Conservation (phyloP, 306 rosid genomes). For the Rosa rugosa region DNA sequence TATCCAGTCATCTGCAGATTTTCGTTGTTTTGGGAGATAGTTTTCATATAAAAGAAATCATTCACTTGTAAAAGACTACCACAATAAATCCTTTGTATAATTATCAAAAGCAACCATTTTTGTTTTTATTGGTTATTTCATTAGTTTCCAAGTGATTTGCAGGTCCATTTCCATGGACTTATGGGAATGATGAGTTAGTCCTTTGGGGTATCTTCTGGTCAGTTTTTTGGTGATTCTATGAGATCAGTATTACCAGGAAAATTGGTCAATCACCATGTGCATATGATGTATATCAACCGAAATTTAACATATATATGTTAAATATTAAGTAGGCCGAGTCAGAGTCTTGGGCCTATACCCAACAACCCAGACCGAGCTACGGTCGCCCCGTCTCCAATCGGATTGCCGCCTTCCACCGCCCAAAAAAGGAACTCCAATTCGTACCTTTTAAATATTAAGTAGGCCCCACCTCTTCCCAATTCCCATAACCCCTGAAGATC, state of each 20-base stretch:
- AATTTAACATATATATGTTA: too few species aligned
- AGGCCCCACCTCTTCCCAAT: not conserved
- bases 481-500: not conserved
- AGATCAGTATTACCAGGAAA: too few species aligned
- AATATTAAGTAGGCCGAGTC: too few species aligned
- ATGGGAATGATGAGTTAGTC: not conserved
- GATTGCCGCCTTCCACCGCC: not conserved
- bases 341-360: too few species aligned
- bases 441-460: not conserved
- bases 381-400: too few species aligned
- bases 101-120: not conserved
- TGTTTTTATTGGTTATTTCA: not conserved
- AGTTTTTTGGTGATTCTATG: too few species aligned
- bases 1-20: not conserved
- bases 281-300: too few species aligned
- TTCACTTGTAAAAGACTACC: slow-evolving; percentile 7
- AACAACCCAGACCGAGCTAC: too few species aligned
- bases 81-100: slow-evolving; percentile 13
- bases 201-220: not conserved
- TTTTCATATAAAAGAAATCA: not conserved
- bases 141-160: not conserved
- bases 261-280: too few species aligned
- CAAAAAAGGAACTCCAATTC: not conserved
- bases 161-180: not conserved
- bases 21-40: not conserved